Evolutionary conservation across 1,139 yeast species (phyloP).

Genomic region (Candida tunisiensis): DNA sequence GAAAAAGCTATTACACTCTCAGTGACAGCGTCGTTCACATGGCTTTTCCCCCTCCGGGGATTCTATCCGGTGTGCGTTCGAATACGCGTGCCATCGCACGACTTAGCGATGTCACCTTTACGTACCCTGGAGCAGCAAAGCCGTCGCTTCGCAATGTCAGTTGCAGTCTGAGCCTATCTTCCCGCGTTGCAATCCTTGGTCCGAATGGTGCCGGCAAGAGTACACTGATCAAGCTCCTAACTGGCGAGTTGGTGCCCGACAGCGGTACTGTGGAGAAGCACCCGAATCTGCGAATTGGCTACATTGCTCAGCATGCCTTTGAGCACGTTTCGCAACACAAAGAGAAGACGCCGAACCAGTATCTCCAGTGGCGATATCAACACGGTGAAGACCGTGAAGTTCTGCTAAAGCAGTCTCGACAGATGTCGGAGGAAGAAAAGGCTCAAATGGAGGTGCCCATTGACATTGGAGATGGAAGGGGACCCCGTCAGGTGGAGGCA

Average conservation of each 20-base stretch:
- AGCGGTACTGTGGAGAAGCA: constrained; percentile 91
- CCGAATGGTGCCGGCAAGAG: constrained; percentile 99
- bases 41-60: constrained; percentile 99
- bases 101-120: constrained; percentile 67
- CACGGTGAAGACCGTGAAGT: constrained; percentile 98
- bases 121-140: constrained; percentile 78
- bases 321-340: constrained; percentile 96
- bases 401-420: constrained; percentile 80
- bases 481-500: constrained; percentile 79
- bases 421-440: constrained; percentile 69
- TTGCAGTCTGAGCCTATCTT: constrained; percentile 76
- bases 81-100: constrained; percentile 92
- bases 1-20: constrained; percentile 89
- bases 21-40: constrained; percentile 86
- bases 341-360: constrained; percentile 95
- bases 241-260: constrained; percentile 80
- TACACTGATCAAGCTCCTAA: constrained; percentile 78
- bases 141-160: constrained; percentile 72
- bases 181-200: constrained; percentile 92
- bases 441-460: constrained; percentile 64
- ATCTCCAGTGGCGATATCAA: constrained; percentile 94
- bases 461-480: constrained; percentile 77
- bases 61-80: constrained; percentile 88
- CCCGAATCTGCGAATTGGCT: constrained; percentile 95
- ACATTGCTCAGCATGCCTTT: constrained; percentile 96